Conservation (phyloP, 352 stramenopile genomes). For the Phytophthora podocarpi region DNA sequence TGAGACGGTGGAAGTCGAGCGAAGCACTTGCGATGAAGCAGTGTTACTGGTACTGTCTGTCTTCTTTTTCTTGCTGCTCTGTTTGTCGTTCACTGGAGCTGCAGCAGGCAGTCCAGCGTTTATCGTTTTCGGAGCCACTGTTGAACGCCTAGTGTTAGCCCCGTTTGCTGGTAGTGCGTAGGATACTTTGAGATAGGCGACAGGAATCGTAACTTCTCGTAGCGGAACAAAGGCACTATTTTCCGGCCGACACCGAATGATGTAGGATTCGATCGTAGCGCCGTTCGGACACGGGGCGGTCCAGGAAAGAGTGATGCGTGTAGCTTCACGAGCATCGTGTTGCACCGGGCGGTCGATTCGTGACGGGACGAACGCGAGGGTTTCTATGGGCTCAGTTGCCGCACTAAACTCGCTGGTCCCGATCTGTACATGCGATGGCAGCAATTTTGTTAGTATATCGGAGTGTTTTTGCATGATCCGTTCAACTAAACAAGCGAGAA, state of each 20-base stretch:
- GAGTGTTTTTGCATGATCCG: no score
- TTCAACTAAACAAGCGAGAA: background rate
- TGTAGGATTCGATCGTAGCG: conserved; percentile 54
- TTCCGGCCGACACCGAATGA: conserved; percentile 62
- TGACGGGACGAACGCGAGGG: conserved; percentile 65
- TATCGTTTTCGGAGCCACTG: background rate
- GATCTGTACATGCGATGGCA: conserved; percentile 34
- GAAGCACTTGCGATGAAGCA: background rate
- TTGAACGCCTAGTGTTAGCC: background rate
- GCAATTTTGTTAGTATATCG: background rate
- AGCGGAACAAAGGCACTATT: conserved; percentile 46
- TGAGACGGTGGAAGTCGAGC: background rate
- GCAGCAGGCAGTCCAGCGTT: background rate
- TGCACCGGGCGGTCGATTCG: conserved; percentile 49
- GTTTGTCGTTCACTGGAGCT: background rate
- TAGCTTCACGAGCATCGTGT: conserved; percentile 38
- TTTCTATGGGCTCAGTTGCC: conserved; percentile 49
- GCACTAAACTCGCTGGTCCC: conserved; percentile 54
- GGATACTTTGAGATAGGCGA: conserved; percentile 29
- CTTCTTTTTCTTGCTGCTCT: background rate
- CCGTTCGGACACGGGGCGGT: conserved; percentile 59
- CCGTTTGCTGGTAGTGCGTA: background rate
- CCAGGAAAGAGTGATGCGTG: conserved; percentile 57
- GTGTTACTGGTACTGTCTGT: background rate
- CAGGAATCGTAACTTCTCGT: conserved; percentile 36